Conservation (phyloP, 345 rosid species). For the Eucalyptus albens region DNA sequence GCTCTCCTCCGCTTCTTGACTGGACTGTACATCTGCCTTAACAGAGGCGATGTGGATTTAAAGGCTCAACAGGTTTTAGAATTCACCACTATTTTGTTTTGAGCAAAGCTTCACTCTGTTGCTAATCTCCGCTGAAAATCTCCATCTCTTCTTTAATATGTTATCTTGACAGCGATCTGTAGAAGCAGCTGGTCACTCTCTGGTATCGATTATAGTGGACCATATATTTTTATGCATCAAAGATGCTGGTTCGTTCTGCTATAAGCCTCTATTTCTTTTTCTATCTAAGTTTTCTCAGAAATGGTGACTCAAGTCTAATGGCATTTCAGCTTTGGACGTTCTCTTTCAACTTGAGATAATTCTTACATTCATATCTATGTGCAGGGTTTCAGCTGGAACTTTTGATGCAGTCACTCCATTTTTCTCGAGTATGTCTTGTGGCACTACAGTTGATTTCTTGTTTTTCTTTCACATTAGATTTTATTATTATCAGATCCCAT, state of each 20-base stretch:
- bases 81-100: background rate
- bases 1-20: slow-evolving; percentile 96
- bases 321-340: background rate
- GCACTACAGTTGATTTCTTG: background rate
- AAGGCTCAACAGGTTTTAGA: slow-evolving; percentile 69
- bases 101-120: background rate
- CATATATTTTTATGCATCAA: slow-evolving; percentile 93
- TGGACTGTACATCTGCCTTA: slow-evolving; percentile 84
- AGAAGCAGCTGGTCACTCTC: slow-evolving; percentile 90
- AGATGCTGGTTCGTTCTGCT: slow-evolving; percentile 69
- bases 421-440: slow-evolving; percentile 71
- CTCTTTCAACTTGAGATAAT: background rate
- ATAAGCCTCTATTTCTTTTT: background rate
- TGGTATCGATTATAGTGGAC: slow-evolving; percentile 88
- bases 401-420: slow-evolving; percentile 85
- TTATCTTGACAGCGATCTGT: slow-evolving; percentile 34
- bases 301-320: background rate
- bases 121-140: background rate
- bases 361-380: background rate
- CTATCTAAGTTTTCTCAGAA: background rate
- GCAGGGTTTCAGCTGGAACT: slow-evolving; percentile 97
- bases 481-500: background rate
- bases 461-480: background rate
- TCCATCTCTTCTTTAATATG: background rate
- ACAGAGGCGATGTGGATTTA: slow-evolving; percentile 89